Evolutionary conservation across 2,329 filamentous ascomycete genomes (phyloP), one percentile per base, ranked within the genome.

Genomic region (Botrytis paeoniae): DNA sequence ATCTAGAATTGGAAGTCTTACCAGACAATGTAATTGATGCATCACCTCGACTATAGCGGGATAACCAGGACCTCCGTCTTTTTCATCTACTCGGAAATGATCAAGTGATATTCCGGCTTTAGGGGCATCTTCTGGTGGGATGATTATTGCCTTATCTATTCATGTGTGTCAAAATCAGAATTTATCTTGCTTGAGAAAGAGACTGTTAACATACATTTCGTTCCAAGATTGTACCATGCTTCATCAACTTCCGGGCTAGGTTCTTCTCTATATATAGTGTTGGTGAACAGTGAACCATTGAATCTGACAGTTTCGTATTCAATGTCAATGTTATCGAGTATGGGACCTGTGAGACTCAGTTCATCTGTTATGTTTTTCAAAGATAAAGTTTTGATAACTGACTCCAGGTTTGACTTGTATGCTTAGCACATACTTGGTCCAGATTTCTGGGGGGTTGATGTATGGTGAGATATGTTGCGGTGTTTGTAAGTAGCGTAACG

Each of bases 261-360:
- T 6, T 70, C 69, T 37, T 64, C 69, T 64, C 69, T 37, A 22
- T 63, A 63, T 61, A 51, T 61, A 7, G 51, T 70, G 22, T 63
- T 70, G 41, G 69, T 70, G 4, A 70, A 63, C 7, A 70, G 57
- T 45, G 69, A 70, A 18, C 41, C 57, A 4, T 70, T 63, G 57
- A 70, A 70, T 29, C 75, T 78, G 45, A 84, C 80, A 0, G 78
- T 78, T 29, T 82, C 79, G 78, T 85, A 86, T 25, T 78, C 77
- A 5, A 86, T 80, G 29, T 81, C 77, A 6, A 86, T 79, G 9
- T 85, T 82, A 35, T 82, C 80, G 48, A 82, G 73, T 0, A 84
- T 60, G 0, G 83, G 82, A 7, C 82, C 75, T 77, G 51, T 10
- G 9, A n/a, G 3, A 35, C 7, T 60, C n/a, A 60, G 37, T 43